These are phyloP conservation scores for Cadophora malorum DNA, from an alignment of 2,329 filamentous ascomycete genomes.

Conservation along the genomic window DNA sequence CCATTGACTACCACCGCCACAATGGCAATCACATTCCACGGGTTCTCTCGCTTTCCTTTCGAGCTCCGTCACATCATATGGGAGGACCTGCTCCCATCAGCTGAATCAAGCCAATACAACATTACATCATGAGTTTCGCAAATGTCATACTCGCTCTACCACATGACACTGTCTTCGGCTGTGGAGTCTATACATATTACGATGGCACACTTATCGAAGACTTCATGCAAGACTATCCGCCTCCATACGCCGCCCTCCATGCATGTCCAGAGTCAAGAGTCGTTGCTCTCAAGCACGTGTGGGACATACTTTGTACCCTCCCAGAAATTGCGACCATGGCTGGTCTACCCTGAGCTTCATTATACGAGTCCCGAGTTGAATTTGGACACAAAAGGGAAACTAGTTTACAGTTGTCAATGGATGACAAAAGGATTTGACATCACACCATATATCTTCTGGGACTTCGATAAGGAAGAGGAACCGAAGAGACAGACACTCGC, in stretches of 20 bases:
- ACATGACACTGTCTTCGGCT: background rate
- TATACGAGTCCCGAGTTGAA: background rate
- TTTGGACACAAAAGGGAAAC: background rate
- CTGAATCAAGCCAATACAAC: background rate
- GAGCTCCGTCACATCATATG: conserved; percentile 17
- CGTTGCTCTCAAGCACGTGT: conserved; percentile 18
- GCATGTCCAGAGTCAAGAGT: conserved; percentile 11
- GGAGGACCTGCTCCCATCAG: background rate
- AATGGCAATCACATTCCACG: background rate
- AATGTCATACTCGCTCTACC: conserved; percentile 8
- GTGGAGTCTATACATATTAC: background rate
- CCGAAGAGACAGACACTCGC: background rate
- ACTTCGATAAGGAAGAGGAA: background rate
- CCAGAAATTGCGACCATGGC: conserved; percentile 3
- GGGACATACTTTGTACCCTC: background rate
- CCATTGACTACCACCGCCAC: background rate
- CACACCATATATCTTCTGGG: conserved; percentile 13
- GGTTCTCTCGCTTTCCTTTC: conserved; percentile 3
- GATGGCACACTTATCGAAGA: background rate
- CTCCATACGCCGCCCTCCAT: conserved; percentile 7
- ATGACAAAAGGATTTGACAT: conserved; percentile 15
- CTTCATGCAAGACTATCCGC: background rate
- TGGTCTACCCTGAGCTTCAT: background rate
- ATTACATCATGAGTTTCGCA: background rate
- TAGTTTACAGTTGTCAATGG: conserved; percentile 3